Percentiles rank a stretch among this genome's conserved stretches.
Conservation (phyloP, 2,329 filamentous ascomycete species). For the Aspergillus puulaauensis region DNA sequence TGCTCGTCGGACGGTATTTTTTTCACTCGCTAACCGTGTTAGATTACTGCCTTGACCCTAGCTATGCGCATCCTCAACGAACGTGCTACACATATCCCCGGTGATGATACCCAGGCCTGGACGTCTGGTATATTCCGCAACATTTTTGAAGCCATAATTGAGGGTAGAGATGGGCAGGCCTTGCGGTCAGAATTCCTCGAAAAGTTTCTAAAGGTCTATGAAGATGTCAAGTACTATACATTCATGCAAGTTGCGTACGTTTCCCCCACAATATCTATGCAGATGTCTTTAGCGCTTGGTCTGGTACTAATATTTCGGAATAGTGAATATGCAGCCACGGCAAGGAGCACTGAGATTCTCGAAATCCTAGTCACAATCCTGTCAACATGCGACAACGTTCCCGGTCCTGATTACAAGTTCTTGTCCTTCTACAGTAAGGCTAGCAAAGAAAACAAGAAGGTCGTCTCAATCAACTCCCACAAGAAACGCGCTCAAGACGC, state of each 20-base stretch:
- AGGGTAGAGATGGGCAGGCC: slow-evolving; percentile 55
- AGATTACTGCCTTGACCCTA: slow-evolving; percentile 71
- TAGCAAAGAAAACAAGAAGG: slow-evolving; percentile 67
- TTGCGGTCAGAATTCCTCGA: slow-evolving; percentile 72
- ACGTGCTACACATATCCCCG: slow-evolving; percentile 64
- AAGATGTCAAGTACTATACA: slow-evolving; percentile 82
- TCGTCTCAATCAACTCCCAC: slow-evolving; percentile 67
- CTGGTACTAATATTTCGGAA: background rate
- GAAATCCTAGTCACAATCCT: slow-evolving; percentile 41
- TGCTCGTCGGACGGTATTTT: background rate
- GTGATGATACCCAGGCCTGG: slow-evolving; percentile 67
- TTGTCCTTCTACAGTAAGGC: slow-evolving; percentile 41
- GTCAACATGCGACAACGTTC: slow-evolving; percentile 64
- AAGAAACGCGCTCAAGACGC: slow-evolving; percentile 80
- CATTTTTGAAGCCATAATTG: slow-evolving; percentile 64
- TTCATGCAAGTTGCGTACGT: slow-evolving; percentile 72
- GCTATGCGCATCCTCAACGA: slow-evolving; percentile 83
- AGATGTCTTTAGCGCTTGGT: background rate
- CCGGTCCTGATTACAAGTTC: slow-evolving; percentile 43
- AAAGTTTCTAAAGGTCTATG: slow-evolving; percentile 75
- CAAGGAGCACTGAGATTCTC: slow-evolving; percentile 28
- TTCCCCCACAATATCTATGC: background rate
- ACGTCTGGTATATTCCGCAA: slow-evolving; percentile 65
- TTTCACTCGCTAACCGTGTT: slow-evolving; percentile 18
- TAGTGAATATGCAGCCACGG: slow-evolving; percentile 36